Base-by-base conservation (phyloP, 805 yeast species). In the Yarrowia divulgata region DNA sequence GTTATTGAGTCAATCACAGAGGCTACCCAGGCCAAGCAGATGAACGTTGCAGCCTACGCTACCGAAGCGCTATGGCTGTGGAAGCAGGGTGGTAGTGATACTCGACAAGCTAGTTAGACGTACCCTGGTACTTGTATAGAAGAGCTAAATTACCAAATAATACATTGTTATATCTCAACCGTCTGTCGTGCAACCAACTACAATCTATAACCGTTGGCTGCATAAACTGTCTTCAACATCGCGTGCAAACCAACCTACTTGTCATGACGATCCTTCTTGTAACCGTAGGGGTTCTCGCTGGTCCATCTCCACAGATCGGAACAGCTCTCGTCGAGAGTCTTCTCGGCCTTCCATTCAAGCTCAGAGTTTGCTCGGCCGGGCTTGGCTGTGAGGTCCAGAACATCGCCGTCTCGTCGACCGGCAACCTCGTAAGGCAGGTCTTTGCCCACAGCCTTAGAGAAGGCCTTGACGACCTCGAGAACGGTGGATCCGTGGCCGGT, bases 41-140 rank as follows among this genome's bases (percentile, higher is more conserved):
- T 93, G 39, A 89, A 93, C 43, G 93, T 93, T 0, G 82, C 90
- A 73, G 90, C 85, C 73, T 91, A 92, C 76, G 97, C 97, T 0
- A 83, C 90, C 39, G 98, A 93, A 73, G 97, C 97, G 0, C 81
- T 93, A 43, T 93, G 97, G 97, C 79, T 93, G 67, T 91, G 97
- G 95, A 88, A 84, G 73, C 73, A 76, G 43, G 75, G 77, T 23
- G 73, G 75, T 12, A 73, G 74, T 13, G 70, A 66, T 50, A 32
- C 66, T 45, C 50, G 66, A 8, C 66, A 60, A 34, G 66, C 66
- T 8, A 45, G 42, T 19, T 60, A 60, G 63, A 23, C 2, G 2
- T 23, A 23, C 29, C 29, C 29, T n/a, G n/a, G n/a, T n/a, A n/a
- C 29, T 23, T 23, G 29, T 23, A 23, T 23, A 23, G 29, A 23